Evolutionary conservation across 2,329 filamentous ascomycete genomes (phyloP), one percentile per base, ranked within the genome.

Genomic region (Macrophomina pseudophaseolina): DNA sequence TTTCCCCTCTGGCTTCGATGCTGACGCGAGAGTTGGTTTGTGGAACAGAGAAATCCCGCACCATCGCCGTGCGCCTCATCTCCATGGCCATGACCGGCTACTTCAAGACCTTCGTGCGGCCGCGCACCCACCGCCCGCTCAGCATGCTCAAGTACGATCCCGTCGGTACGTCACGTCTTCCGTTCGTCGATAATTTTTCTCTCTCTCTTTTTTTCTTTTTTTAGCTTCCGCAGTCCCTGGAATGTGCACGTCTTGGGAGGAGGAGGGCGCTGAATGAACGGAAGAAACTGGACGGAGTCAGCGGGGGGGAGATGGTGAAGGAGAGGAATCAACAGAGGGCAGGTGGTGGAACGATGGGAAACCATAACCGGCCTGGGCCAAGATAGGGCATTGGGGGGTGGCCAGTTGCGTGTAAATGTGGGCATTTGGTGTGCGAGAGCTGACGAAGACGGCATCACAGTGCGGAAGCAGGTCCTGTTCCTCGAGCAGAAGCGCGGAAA

Each of bases 111-210:
- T 89, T 97, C 80, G 86, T 90, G 72, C 90, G 96, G 67, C 94
- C 93, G 12, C 90, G 95, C 72, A 86, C 87, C 35, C 86, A 93
- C 69, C 85, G 90, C 52, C 94, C 96, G 66, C 87, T 99, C 81
- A 96, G 93, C 83, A 95, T 99, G 93, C 84, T 99, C 74, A 99
- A 99, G 85, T 99, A 99, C 81, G 95, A 99, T 78, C 95, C 95
- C 49, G 94, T 99, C 71, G 90, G 92, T 97, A 88, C 71, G 86
- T 78, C 1, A 14, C 6, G 1, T 14, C 28, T 7, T 12, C 12
- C 11, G 23, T 23, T 23, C 23, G 23, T 23, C 23, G 23, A 23
- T 23, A n/a, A n/a, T n/a, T n/a, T n/a, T n/a, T n/a, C n/a, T n/a
- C n/a, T n/a, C n/a, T n/a, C n/a, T n/a, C n/a, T n/a, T n/a, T n/a